Evolutionary conservation across 2,329 filamentous ascomycete species (phyloP).

Genomic region (Aulographum hederae): DNA sequence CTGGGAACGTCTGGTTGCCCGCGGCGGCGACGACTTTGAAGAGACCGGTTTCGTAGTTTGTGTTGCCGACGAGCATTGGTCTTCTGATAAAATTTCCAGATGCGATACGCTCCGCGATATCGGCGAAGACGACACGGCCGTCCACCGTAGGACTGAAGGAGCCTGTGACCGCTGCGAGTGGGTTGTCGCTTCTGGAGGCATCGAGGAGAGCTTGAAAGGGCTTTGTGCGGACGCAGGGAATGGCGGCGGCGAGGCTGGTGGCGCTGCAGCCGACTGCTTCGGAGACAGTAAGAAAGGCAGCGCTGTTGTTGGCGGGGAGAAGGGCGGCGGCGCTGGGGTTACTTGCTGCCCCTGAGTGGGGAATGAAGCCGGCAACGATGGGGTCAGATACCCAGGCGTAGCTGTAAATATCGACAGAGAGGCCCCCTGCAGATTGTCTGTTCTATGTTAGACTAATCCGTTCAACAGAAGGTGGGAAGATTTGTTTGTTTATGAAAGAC

Average conservation of each 20-base stretch:
- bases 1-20: background rate
- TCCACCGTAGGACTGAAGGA: conserved; percentile 3
- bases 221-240: background rate
- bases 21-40: background rate
- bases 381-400: conserved; percentile 3
- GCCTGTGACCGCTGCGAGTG: no score
- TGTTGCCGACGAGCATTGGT: conserved; percentile 2
- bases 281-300: no score
- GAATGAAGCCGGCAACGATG: conserved; percentile 3
- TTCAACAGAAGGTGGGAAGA: no score
- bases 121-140: conserved; percentile 3
- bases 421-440: conserved; percentile 3
- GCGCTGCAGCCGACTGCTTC: no score
- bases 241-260: no score
- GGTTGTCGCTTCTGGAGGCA: no score
- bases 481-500: no score
- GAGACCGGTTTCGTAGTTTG: conserved; percentile 1
- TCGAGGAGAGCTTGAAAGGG: background rate
- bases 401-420: conserved; percentile 3
- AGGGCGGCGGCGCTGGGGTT: conserved; percentile 1
- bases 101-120: background rate
- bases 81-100: conserved; percentile 2
- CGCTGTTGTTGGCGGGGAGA: no score
- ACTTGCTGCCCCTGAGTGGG: conserved; percentile 3
- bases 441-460: conserved; percentile 1